Percentiles rank a stretch among this genome's conserved stretches.
Evolutionary conservation across 2,329 filamentous ascomycete species (phyloP).

Genomic region (Beauveria sp.): DNA sequence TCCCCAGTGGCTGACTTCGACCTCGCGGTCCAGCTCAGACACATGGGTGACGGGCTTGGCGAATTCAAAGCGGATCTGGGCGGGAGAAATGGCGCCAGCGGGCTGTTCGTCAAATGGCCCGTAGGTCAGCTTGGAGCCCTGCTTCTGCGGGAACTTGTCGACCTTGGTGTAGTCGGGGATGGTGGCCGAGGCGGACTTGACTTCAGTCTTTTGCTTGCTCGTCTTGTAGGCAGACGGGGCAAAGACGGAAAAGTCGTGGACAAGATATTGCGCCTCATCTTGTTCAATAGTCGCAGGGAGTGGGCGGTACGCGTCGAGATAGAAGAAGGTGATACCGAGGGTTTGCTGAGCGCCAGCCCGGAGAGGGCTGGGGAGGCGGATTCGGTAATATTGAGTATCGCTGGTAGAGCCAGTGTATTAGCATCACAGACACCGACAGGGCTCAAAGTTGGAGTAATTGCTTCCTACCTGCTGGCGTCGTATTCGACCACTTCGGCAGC

Average conservation of each 20-base stretch:
- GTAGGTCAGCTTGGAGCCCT: conserved; percentile 81
- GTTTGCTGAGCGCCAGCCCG: conserved; percentile 72
- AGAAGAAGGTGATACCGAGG: conserved; percentile 76
- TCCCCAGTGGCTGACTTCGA: conserved; percentile 97
- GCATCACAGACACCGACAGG: background rate
- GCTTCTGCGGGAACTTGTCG: conserved; percentile 63
- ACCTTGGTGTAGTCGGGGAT: conserved; percentile 82
- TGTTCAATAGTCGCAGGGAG: conserved; percentile 80
- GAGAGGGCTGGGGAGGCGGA: conserved; percentile 70
- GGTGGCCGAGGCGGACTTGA: conserved; percentile 74
- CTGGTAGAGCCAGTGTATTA: conserved; percentile 33
- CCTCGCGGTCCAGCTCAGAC: conserved; percentile 72
- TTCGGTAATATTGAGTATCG: conserved; percentile 73
- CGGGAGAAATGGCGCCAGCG: conserved; percentile 65
- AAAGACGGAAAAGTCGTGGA: conserved; percentile 81
- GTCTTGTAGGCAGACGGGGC: conserved; percentile 76
- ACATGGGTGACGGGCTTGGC: conserved; percentile 84
- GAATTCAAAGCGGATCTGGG: conserved; percentile 86
- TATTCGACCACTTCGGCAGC: conserved; percentile 59
- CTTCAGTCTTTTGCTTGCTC: conserved; percentile 90
- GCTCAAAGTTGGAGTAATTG: conserved; percentile 12
- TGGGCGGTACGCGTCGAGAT: conserved; percentile 70
- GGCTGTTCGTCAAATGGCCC: conserved; percentile 78
- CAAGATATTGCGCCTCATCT: conserved; percentile 76
- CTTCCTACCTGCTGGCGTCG: conserved; percentile 47